Percentiles rank a stretch among this genome's conserved stretches.
phyloP scores from a whole-genome alignment of 2,329 filamentous ascomycete genomes.

The Colletotrichum filicis region DNA sequence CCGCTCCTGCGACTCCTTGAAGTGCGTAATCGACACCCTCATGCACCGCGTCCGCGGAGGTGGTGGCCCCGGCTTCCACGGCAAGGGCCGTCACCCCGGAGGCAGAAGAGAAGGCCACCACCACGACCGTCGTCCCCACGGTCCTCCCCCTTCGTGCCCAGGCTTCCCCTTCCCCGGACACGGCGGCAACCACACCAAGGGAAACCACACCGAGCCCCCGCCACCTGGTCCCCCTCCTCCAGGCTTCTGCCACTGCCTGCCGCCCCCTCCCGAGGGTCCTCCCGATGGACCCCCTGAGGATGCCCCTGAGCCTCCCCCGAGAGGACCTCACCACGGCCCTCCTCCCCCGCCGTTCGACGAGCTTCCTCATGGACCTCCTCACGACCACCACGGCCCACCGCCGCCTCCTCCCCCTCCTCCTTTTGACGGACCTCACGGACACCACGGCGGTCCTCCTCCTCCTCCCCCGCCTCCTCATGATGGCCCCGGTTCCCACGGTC shows the following conservation, averaged over 20 bases:
- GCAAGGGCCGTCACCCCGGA: constrained; percentile 1
- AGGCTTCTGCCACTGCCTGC: constrained; percentile 43
- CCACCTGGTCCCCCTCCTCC: constrained; percentile 37
- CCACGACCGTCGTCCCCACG: background rate
- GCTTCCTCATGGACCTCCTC: constrained; percentile 31
- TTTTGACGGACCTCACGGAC: background rate
- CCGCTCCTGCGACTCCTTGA: constrained; percentile 52
- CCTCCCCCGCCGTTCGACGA: constrained; percentile 36
- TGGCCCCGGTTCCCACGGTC: constrained; percentile 35
- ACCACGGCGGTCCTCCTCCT: background rate
- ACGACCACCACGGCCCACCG: constrained; percentile 38
- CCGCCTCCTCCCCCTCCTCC: constrained; percentile 18
- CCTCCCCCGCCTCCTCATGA: constrained; percentile 35
- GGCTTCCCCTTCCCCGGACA: constrained; percentile 22
- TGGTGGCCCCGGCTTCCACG: constrained; percentile 44
- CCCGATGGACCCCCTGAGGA: background rate
- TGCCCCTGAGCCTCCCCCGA: constrained; percentile 37
- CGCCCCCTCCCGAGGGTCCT: constrained; percentile 38
- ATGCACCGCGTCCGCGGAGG: constrained; percentile 49
- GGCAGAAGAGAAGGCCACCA: background rate
- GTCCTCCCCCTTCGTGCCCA: constrained; percentile 38
- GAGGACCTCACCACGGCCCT: constrained; percentile 41
- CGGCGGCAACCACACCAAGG: constrained; percentile 40
- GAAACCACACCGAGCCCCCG: constrained; percentile 39
- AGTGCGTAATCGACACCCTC: constrained; percentile 55